Evolutionary conservation across 805 yeast genomes (phyloP).

Genomic region (Saccharomycopsis vini): DNA sequence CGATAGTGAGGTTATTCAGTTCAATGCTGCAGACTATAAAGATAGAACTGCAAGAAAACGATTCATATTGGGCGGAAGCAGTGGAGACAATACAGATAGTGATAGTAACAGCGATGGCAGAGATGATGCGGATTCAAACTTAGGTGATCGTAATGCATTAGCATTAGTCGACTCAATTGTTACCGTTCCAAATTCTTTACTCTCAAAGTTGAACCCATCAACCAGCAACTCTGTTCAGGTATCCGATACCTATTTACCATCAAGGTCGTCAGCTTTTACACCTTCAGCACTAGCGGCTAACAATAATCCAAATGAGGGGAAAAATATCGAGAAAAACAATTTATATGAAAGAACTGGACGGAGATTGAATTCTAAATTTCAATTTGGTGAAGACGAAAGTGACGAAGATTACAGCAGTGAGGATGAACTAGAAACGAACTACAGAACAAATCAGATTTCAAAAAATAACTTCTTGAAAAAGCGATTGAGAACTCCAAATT

Average conservation of each 20-base stretch:
- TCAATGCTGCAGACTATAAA: conserved; percentile 1
- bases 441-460: too few relatives aligned
- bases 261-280: too few relatives aligned
- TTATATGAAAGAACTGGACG: too few relatives aligned
- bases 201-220: conserved; percentile 10
- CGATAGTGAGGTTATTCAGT: conserved; percentile 7
- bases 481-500: not conserved
- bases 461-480: too few relatives aligned
- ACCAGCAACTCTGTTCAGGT: conserved; percentile 4
- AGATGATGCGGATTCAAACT: not conserved
- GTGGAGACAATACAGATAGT: not conserved
- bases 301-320: not conserved
- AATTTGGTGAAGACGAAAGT: conserved; percentile 8
- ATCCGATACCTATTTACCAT: conserved; percentile 8
- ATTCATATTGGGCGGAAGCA: not conserved
- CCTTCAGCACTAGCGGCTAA: too few relatives aligned
- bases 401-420: conserved; percentile 2
- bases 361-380: conserved; percentile 6
- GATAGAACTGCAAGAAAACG: not conserved
- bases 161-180: conserved; percentile 13
- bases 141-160: not conserved
- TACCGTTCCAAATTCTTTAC: conserved; percentile 15
- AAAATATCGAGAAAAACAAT: too few relatives aligned
- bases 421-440: not conserved
- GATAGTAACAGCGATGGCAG: not conserved